Base-by-base conservation (phyloP, 305 asterid species). In the Fraxinus paxiana region DNA sequence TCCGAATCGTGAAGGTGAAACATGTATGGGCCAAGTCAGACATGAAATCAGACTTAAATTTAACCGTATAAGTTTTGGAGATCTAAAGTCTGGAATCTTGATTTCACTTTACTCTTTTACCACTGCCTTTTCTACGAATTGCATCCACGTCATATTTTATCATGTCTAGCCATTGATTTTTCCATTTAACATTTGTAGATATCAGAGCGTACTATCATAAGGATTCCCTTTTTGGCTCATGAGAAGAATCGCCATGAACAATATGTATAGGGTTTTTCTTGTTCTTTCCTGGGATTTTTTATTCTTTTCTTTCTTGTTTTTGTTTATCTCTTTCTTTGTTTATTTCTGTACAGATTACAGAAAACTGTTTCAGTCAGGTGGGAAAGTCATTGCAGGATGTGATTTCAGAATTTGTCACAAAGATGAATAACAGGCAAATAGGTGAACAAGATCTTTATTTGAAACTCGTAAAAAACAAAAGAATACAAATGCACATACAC, bases 181-280 rank as follows among this genome's bases (percentile, higher is more conserved):
- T 1, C 56, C 28, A 17, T 76, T 30, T 79, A 59, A 69, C 74
- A 74, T 8, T 34, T 87, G 88, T 93, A 95, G 99, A 91, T 95
- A 30, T 81, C 85, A 69, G 94, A 76, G 46, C 97, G 86, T 77
- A 73, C 90, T 69, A 77, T 88, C 74, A 72, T 88, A 84, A 90
- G 94, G 86, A 85, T 95, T 37, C 99, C 98, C 4, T 90, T 91
- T 82, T 80, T 85, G 88, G 96, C 92, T 35, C 98, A 95, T 83
- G 99, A 95, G 87, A 93, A 87, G 87, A 95, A 92, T 77, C 88
- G 94, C 38, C 96, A 91, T 35, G 99, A 95, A 85, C 99, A 93
- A 85, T 95, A 91, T 73, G 98, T 93, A 88, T 80, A 90, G 41
- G 61, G 54, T 82, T 80, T 15, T 76, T 69, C 79, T 30, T 81